Evolutionary conservation across 1,139 yeast genomes (phyloP), one percentile per base, ranked within the genome.

Genomic region (Sugiyamaella sp.): DNA sequence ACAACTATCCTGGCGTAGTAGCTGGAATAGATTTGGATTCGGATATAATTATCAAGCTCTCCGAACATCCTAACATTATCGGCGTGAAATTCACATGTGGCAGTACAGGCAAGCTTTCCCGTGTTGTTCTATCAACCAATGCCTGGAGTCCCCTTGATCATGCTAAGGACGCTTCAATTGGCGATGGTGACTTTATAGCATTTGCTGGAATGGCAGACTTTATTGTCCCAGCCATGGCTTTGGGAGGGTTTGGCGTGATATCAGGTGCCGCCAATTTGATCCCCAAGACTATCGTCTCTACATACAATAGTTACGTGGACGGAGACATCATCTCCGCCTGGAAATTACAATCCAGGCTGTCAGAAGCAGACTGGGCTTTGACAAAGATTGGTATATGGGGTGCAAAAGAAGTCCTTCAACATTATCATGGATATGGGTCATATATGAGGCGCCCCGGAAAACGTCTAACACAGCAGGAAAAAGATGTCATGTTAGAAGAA

Each of bases 11-110:
- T 12, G 80, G 78, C 9, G 78, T 74, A 20, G 12, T 62, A 3
- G 57, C 59, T 56, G 46, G 70, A n/a, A 62, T 67, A 12, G 71
- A 73, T 50, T 80, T 90, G 62, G 96, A 89, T 65, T 95, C 89
- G 66, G 79, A 79, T 57, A 80, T 90, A 68, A 74, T 86, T 70
- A 81, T 78, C 52, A 79, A 89, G 5, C 71, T 91, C 55, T 74
- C 89, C 1, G 77, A 79, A 59, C 79, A 76, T 57, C 68, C 71
- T 27, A 75, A 77, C 51, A 74, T 77, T 42, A 74, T 74, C 33
- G 80, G 80, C 4, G 70, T 72, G 57, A 77, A 77, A 60, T 70
- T 75, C 52, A 73, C 79, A 17, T 75, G 77, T 61, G 74, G 71
- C 58, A 73, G 69, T 56, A 63, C 71, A 49, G 76, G 74, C 29